Percentiles rank a stretch among this genome's conserved stretches.
Conservation (phyloP, 83 land plant genomes). For the Thuja plicata region DNA sequence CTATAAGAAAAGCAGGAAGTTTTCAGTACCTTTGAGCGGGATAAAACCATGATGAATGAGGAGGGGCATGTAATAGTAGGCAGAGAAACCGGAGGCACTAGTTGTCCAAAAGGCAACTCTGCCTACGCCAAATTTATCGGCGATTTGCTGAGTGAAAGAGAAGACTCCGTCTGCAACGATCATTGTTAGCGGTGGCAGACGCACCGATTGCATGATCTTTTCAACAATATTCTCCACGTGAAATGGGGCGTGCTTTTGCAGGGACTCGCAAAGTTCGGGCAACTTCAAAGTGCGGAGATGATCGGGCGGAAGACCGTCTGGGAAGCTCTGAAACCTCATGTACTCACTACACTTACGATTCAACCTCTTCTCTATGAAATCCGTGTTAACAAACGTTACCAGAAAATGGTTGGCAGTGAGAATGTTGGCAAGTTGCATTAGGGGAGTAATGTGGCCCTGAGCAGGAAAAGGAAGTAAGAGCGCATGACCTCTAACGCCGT, state of each 20-base stretch:
- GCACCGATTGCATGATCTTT: not conserved
- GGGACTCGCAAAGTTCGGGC: conserved; percentile 16
- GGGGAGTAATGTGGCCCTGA: too few relatives aligned
- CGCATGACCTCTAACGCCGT: too few relatives aligned
- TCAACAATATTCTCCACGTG: not conserved
- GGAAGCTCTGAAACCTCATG: too few relatives aligned
- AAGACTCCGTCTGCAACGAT: conserved; percentile 25
- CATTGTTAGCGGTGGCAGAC: conserved; percentile 14
- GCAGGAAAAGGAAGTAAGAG: too few relatives aligned
- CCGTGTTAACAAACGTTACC: too few relatives aligned
- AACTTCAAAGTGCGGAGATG: too few relatives aligned
- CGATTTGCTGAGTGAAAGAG: conserved; percentile 14
- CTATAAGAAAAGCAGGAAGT: not conserved
- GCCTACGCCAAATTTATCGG: conserved; percentile 12
- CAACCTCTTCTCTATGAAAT: too few relatives aligned
- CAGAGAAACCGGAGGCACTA: conserved; percentile 26
- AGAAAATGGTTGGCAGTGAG: too few relatives aligned
- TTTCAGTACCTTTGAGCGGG: conserved; percentile 19
- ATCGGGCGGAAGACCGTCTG: too few relatives aligned
- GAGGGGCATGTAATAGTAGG: conserved; percentile 2
- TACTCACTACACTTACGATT: too few relatives aligned
- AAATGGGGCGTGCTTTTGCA: not conserved
- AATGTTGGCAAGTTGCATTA: too few relatives aligned
- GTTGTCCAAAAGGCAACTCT: conserved; percentile 23
- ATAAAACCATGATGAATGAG: conserved; percentile 14